phyloP scores from a whole-genome alignment of 1,284 basidiomycete species.

The Abortiporus biennis region DNA sequence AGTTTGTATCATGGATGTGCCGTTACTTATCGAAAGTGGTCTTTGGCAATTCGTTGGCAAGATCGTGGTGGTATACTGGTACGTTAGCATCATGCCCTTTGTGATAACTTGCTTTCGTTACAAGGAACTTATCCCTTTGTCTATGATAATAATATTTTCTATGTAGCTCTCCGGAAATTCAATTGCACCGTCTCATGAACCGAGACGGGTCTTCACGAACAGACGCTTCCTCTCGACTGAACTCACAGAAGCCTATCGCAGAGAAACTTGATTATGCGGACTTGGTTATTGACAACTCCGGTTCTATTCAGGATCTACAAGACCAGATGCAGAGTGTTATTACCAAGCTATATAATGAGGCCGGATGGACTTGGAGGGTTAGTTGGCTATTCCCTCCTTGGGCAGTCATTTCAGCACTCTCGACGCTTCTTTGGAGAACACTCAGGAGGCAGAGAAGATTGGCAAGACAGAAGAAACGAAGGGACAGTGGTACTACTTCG shows the following conservation, averaged over 20 bases:
- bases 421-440: conserved; percentile 26
- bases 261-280: conserved; percentile 85
- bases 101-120: background rate
- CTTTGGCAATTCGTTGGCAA: conserved; percentile 83
- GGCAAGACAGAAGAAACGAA: conserved; percentile 9
- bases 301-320: conserved; percentile 62
- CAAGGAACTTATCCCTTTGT: background rate
- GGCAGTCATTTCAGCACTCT: conserved; percentile 41
- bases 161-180: conserved; percentile 66
- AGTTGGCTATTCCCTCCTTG: conserved; percentile 83
- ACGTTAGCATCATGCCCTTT: conserved; percentile 21
- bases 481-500: conserved; percentile 5
- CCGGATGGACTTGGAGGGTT: conserved; percentile 62
- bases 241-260: conserved; percentile 77
- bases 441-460: conserved; percentile 15
- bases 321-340: conserved; percentile 68
- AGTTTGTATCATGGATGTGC: conserved; percentile 86
- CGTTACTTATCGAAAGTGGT: conserved; percentile 88
- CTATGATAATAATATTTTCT: background rate
- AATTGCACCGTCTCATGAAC: conserved; percentile 73
- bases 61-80: conserved; percentile 90
- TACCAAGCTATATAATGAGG: conserved; percentile 42
- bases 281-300: conserved; percentile 86
- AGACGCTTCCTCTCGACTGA: conserved; percentile 70
- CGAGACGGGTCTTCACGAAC: conserved; percentile 56